Evolutionary conservation across 371 early-diverging fungal species (phyloP).

Genomic region (Dipsacomyces acuminosporus): DNA sequence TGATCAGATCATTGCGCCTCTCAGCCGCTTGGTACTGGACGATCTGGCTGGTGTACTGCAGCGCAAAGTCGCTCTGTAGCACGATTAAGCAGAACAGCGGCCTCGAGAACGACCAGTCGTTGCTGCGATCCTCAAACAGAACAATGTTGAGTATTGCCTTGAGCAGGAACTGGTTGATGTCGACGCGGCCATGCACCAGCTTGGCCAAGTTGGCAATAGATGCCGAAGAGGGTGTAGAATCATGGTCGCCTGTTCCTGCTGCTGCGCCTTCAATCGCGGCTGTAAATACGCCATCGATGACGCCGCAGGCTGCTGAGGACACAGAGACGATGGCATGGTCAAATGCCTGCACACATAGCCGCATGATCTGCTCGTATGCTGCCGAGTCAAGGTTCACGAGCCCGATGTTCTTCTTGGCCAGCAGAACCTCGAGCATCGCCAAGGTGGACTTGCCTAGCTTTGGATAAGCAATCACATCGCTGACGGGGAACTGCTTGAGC

Average conservation of each 20-base stretch:
- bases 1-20: conserved; percentile 60
- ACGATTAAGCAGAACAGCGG: conserved; percentile 75
- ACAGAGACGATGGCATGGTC: conserved; percentile 52
- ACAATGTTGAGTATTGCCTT: conserved; percentile 63
- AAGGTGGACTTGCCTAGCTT: conserved; percentile 42
- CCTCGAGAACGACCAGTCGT: conserved; percentile 79
- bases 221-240: too few species aligned
- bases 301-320: conserved; percentile 64
- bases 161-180: conserved; percentile 58
- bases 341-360: conserved; percentile 50
- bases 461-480: conserved; percentile 59
- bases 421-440: conserved; percentile 39
- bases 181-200: conserved; percentile 22
- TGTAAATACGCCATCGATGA: conserved; percentile 66
- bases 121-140: conserved; percentile 72
- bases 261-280: conserved; percentile 63
- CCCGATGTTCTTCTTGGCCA: conserved; percentile 30
- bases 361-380: conserved; percentile 48
- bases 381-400: conserved; percentile 39
- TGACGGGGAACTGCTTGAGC: conserved; percentile 63
- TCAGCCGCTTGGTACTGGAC: conserved; percentile 69
- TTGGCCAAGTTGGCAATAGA: neutral
- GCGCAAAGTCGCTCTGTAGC: conserved; percentile 65
- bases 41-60: conserved; percentile 61
- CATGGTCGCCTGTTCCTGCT: conserved; percentile 1